A percentile compares a stretch with the other conserved stretches of the same genome.
These are phyloP conservation scores for Amoebophrya sp. DNA, from an alignment of 169 alveolate species.

Conservation along the genomic window DNA sequence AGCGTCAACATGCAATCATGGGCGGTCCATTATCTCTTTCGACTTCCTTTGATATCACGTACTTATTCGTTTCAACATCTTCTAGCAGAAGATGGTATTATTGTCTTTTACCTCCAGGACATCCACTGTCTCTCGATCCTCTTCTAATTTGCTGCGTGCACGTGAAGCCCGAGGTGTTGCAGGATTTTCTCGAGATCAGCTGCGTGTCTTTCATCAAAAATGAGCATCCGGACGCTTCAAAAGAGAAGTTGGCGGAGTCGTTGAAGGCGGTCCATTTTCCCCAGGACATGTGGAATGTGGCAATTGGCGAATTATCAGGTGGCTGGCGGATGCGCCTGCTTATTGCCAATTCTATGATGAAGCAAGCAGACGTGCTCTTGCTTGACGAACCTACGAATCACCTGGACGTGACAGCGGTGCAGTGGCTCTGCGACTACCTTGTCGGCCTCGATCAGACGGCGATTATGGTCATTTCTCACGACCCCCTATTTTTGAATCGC, in stretches of 20 bases:
- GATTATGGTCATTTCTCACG: not conserved
- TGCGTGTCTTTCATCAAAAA: not conserved
- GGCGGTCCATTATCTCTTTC: too few species aligned
- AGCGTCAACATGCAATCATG: too few species aligned
- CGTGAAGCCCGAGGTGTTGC: not conserved
- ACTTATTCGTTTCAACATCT: too few species aligned
- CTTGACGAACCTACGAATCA: conserved; percentile 79
- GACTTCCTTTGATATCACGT: too few species aligned
- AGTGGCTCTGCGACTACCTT: conserved; percentile 38
- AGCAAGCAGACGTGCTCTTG: conserved; percentile 66
- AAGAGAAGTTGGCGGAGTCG: not conserved
- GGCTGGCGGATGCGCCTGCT: conserved; percentile 76
- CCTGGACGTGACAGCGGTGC: conserved; percentile 53
- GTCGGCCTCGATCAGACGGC: not conserved
- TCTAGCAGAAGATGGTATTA: too few species aligned
- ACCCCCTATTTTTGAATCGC: not conserved
- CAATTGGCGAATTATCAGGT: conserved; percentile 46
- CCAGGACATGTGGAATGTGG: not conserved
- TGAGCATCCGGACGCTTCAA: not conserved
- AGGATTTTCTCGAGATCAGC: not conserved
- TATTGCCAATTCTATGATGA: conserved; percentile 66
- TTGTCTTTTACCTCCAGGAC: too few species aligned
- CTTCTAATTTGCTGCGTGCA: too few species aligned
- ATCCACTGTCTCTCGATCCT: too few species aligned
- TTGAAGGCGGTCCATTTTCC: not conserved